phyloP scores from a whole-genome alignment of 202 grass and related monocot genomes.

The Tripidium arundinaceum region DNA sequence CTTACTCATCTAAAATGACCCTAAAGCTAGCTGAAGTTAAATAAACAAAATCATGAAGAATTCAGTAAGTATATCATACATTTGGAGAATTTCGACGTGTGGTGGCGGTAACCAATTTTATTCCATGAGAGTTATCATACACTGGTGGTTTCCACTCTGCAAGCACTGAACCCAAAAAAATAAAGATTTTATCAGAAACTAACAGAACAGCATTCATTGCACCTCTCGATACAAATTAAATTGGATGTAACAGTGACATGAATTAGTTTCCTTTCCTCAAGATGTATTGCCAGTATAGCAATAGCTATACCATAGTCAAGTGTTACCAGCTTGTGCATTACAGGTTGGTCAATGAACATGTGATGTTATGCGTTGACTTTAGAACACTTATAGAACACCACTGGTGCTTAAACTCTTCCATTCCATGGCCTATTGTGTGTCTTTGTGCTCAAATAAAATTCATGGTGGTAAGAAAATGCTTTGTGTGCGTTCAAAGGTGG shows the following conservation, averaged over 20 bases:
- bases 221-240: slow-evolving; percentile 2
- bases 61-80: slow-evolving; percentile 40
- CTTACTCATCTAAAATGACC: background rate
- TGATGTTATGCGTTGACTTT: background rate
- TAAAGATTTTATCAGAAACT: slow-evolving; percentile 13
- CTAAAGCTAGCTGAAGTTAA: background rate
- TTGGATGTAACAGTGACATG: background rate
- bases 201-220: background rate
- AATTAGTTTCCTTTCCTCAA: background rate
- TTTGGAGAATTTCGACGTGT: slow-evolving; percentile 98
- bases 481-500: background rate
- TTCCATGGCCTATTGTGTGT: background rate
- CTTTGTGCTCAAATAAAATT: background rate
- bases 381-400: background rate
- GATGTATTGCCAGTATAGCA: background rate
- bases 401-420: slow-evolving; percentile 1
- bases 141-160: slow-evolving; percentile 99
- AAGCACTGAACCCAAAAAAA: slow-evolving; percentile 60
- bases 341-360: background rate
- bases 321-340: background rate
- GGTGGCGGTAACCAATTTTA: slow-evolving; percentile 88
- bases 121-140: slow-evolving; percentile 92
- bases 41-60: slow-evolving; percentile 7
- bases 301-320: background rate
- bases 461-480: background rate